A percentile compares a stretch with the other conserved stretches of the same genome.
Conservation (phyloP, 1,284 basidiomycete species). For the Tilletiaria anomala region DNA sequence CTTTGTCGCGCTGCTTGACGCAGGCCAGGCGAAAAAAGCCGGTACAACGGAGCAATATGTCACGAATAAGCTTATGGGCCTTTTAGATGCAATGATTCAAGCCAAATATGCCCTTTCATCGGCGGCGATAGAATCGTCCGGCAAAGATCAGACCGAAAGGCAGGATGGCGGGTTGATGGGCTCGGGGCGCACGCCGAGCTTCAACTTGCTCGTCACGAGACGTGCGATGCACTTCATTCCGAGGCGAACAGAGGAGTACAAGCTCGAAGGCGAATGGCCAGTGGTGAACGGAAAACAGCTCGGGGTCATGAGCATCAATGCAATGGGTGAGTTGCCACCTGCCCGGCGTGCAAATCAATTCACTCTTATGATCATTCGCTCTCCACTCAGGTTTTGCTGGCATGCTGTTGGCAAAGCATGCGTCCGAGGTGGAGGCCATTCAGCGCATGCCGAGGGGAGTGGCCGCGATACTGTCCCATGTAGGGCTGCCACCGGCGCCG, state of each 20-base stretch:
- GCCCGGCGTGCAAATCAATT: no score
- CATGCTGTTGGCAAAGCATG: no score
- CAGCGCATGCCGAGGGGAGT: no score
- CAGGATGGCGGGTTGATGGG: constrained; percentile 1
- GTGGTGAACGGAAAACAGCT: background rate
- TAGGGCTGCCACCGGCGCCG: no score
- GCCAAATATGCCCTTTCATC: constrained; percentile 9
- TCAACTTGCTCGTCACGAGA: constrained; percentile 31
- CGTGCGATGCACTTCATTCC: constrained; percentile 35
- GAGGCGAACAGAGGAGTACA: constrained; percentile 16
- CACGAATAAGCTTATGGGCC: constrained; percentile 18
- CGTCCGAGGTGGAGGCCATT: no score
- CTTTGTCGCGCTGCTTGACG: constrained; percentile 26
- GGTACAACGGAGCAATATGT: constrained; percentile 14
- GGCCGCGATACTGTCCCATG: no score
- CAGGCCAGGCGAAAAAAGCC: constrained; percentile 5
- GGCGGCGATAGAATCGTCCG: background rate
- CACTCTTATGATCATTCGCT: no score
- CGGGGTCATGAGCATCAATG: constrained; percentile 6
- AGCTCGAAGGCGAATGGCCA: background rate
- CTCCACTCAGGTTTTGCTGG: no score
- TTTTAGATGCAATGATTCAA: constrained; percentile 30
- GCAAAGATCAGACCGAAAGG: no score
- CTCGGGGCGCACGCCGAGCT: constrained; percentile 13
- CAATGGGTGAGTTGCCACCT: constrained; percentile 6